phyloP scores from a whole-genome alignment of 2,329 filamentous ascomycete genomes.

The Cercospora sojina region DNA sequence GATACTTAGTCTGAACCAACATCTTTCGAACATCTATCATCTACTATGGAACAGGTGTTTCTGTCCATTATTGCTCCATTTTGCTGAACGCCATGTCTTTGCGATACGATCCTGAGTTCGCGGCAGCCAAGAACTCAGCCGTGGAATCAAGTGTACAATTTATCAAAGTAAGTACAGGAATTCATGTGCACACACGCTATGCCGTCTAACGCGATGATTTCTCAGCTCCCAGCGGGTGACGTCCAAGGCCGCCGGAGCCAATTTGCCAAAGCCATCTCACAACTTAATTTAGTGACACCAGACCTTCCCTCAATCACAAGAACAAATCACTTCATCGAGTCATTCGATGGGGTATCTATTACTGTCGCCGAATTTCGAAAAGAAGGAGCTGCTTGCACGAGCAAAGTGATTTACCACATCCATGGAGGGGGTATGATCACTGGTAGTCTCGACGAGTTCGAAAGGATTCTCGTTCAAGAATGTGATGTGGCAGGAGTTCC shows the following conservation, averaged over 20 bases:
- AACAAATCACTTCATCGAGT: constrained; percentile 14
- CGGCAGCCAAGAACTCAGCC: no score
- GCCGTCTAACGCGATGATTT: neutral
- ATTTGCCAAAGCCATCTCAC: constrained; percentile 6
- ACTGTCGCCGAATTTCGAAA: constrained; percentile 21
- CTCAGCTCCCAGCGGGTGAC: constrained; percentile 21
- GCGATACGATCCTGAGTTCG: constrained; percentile 17
- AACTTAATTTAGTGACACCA: constrained; percentile 1
- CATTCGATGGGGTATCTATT: constrained; percentile 15
- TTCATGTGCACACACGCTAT: no score
- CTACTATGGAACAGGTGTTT: no score
- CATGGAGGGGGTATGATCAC: constrained; percentile 25
- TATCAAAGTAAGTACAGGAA: no score
- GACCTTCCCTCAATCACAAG: constrained; percentile 8
- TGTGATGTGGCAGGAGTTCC: constrained; percentile 12
- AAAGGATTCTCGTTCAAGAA: neutral
- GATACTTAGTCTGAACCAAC: no score
- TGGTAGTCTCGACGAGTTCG: constrained; percentile 20
- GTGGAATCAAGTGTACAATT: no score
- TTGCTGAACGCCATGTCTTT: no score
- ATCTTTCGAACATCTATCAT: no score
- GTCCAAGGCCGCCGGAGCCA: constrained; percentile 17
- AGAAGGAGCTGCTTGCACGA: neutral
- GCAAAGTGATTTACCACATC: constrained; percentile 17
- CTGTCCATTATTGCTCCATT: no score